These are phyloP conservation scores for Taphrina confusa DNA, from an alignment of 1,139 yeast species.

Conservation along the genomic window DNA sequence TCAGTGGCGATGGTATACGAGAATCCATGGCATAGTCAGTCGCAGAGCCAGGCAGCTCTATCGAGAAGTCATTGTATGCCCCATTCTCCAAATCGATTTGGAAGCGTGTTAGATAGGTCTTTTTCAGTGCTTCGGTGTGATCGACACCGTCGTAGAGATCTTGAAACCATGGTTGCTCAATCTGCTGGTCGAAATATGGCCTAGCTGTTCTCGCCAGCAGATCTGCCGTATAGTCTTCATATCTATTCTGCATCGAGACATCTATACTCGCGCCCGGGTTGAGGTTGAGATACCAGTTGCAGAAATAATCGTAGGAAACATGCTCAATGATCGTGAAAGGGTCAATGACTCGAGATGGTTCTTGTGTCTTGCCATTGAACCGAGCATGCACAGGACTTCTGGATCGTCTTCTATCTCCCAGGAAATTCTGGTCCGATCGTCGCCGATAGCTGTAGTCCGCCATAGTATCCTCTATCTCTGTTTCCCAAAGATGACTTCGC, in stretches of 20 bases:
- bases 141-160: constrained; percentile 38
- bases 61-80: constrained; percentile 35
- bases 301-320: constrained; percentile 35
- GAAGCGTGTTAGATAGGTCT: constrained; percentile 24
- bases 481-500: too few species aligned
- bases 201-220: constrained; percentile 40
- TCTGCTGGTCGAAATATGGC: constrained; percentile 40
- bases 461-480: too few species aligned
- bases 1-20: not conserved
- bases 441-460: constrained; percentile 6
- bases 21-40: constrained; percentile 5
- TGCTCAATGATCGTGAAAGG: constrained; percentile 33
- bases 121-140: constrained; percentile 15
- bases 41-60: constrained; percentile 23
- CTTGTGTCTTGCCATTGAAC: not conserved
- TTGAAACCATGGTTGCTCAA: constrained; percentile 40
- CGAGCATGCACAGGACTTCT: constrained; percentile 8
- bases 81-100: constrained; percentile 37
- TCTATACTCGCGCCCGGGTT: constrained; percentile 34
- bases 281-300: constrained; percentile 34
- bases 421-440: not conserved
- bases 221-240: constrained; percentile 39
- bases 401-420: constrained; percentile 3
- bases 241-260: constrained; percentile 21
- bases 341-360: constrained; percentile 24